Evolutionary conservation across 31 red algal species (phyloP).

Genomic region (Bonnemaisonia californica): DNA sequence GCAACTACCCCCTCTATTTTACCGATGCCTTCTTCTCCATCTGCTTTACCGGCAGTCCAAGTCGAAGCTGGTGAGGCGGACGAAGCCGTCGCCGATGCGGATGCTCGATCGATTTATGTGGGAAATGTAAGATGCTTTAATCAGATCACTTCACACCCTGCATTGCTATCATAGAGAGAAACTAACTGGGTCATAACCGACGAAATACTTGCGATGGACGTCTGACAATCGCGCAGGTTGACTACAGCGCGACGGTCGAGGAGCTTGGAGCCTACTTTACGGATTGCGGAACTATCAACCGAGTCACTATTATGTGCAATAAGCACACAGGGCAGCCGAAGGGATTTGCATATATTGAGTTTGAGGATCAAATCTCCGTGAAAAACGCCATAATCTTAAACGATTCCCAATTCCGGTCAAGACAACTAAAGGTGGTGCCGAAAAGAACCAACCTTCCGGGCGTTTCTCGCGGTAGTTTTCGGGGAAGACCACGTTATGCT

Average conservation of each 20-base stretch:
- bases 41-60: not conserved
- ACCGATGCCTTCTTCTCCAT: not conserved
- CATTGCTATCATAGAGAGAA: too few relatives aligned
- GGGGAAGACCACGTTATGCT: constrained; percentile 22
- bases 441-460: constrained; percentile 78
- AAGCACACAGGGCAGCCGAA: constrained; percentile 80
- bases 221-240: too few relatives aligned
- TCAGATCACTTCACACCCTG: too few relatives aligned
- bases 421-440: constrained; percentile 77
- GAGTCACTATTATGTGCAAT: constrained; percentile 83
- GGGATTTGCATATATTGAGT: constrained; percentile 90
- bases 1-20: not conserved
- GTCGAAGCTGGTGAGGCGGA: constrained; percentile 1
- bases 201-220: too few relatives aligned
- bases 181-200: too few relatives aligned
- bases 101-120: constrained; percentile 86
- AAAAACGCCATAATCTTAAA: constrained; percentile 89
- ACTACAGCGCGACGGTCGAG: constrained; percentile 77
- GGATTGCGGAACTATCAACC: constrained; percentile 87
- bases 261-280: constrained; percentile 80
- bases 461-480: constrained; percentile 37
- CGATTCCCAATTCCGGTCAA: constrained; percentile 73
- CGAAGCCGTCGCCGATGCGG: constrained; percentile 62
- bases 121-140: constrained; percentile 77
- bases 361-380: constrained; percentile 74